phyloP scores from a whole-genome alignment of 2,329 filamentous ascomycete genomes.

The Apiospora phragmitis region DNA sequence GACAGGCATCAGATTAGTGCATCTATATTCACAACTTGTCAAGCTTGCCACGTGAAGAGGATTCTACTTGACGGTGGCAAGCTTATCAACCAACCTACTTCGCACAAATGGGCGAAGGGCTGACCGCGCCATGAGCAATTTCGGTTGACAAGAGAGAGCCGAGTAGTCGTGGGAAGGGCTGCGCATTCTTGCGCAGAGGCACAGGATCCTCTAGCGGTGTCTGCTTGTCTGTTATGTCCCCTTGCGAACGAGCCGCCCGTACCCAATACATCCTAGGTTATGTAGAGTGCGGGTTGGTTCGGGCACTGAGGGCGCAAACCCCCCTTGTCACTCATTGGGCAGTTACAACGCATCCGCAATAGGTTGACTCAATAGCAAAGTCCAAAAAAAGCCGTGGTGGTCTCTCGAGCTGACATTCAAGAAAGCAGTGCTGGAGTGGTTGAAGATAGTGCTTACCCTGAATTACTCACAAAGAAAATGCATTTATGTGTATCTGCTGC shows the following conservation, averaged over 20 bases:
- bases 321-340: constrained; percentile 4
- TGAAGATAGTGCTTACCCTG: no score
- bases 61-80: no score
- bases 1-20: background rate
- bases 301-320: constrained; percentile 1
- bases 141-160: background rate
- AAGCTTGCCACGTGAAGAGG: background rate
- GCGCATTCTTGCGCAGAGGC: background rate
- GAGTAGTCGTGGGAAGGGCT: background rate
- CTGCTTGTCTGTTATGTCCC: background rate
- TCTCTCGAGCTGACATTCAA: background rate
- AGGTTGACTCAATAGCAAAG: background rate
- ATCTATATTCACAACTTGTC: background rate
- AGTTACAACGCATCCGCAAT: background rate
- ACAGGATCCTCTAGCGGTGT: background rate
- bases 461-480: no score
- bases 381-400: background rate
- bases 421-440: background rate
- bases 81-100: no score
- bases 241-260: background rate
- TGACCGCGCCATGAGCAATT: background rate
- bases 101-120: background rate
- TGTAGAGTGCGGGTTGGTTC: background rate
- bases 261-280: background rate
- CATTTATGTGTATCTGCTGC: background rate